Conservation (phyloP, 1,284 basidiomycete genomes). For the Phellopilus nigrolimitatus region DNA sequence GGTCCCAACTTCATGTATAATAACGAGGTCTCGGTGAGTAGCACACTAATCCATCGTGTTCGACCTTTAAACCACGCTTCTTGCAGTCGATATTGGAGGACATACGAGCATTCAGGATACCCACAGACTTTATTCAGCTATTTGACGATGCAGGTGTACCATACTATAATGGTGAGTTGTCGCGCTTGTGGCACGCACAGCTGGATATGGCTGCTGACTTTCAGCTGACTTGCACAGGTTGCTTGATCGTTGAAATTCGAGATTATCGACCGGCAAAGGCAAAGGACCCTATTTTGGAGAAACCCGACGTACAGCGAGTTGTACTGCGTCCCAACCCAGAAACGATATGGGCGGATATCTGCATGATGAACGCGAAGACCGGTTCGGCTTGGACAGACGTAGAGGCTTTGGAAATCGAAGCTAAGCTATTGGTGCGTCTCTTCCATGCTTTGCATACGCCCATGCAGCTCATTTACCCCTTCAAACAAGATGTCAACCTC, state of each 20-base stretch:
- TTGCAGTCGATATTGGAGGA: conserved; percentile 70
- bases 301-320: conserved; percentile 59
- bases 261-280: conserved; percentile 59
- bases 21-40: conserved; percentile 63
- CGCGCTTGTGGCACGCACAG: neutral
- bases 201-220: conserved; percentile 7
- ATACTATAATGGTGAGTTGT: conserved; percentile 67
- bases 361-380: conserved; percentile 54
- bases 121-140: conserved; percentile 72
- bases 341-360: conserved; percentile 72
- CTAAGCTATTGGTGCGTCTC: conserved; percentile 58
- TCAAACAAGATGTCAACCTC: conserved; percentile 59
- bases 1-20: conserved; percentile 72
- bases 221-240: conserved; percentile 41
- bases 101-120: conserved; percentile 72
- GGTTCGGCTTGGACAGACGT: conserved; percentile 59
- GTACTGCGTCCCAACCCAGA: conserved; percentile 71
- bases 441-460: neutral
- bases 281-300: conserved; percentile 49
- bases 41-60: conserved; percentile 10
- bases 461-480: conserved; percentile 17
- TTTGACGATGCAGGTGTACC: conserved; percentile 65
- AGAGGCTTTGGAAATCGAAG: conserved; percentile 66
- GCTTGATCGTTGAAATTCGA: conserved; percentile 73
- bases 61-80: conserved; percentile 21